Conservation (phyloP, 108 stramenopile genomes). For the Parmales sp. region DNA sequence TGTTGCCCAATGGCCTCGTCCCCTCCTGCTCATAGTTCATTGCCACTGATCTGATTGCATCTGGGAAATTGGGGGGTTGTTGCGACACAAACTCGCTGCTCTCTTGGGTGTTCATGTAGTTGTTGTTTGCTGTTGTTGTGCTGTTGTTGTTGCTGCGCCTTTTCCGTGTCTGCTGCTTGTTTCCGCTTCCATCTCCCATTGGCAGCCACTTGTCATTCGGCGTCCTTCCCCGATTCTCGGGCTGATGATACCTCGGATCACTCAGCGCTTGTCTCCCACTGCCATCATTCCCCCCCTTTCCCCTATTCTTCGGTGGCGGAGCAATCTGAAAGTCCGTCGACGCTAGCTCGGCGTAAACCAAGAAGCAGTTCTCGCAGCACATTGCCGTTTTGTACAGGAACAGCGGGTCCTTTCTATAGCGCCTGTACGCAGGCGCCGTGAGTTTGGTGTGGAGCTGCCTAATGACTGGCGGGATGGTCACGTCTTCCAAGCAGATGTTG, state of each 20-base stretch:
- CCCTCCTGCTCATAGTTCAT: background rate
- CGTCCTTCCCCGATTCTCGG: background rate
- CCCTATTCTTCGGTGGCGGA: slow-evolving; percentile 2
- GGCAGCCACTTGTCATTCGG: slow-evolving; percentile 5
- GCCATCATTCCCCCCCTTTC: background rate
- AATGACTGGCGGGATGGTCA: slow-evolving; percentile 60
- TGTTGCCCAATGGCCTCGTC: background rate
- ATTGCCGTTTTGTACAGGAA: slow-evolving; percentile 57
- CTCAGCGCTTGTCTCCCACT: background rate
- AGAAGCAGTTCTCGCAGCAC: slow-evolving; percentile 66
- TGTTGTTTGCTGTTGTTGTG: background rate
- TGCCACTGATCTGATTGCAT: background rate
- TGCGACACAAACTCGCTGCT: slow-evolving; percentile 15
- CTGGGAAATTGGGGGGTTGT: slow-evolving; percentile 3
- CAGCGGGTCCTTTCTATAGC: slow-evolving; percentile 56
- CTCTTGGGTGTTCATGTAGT: background rate
- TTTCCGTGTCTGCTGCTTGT: background rate
- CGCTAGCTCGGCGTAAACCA: slow-evolving; percentile 57
- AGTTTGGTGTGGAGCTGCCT: slow-evolving; percentile 52
- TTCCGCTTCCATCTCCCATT: background rate
- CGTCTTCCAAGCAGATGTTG: slow-evolving; percentile 22
- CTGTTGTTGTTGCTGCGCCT: background rate
- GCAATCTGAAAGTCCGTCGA: slow-evolving; percentile 25
- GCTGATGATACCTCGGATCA: background rate
- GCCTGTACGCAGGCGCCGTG: slow-evolving; percentile 33